Evolutionary conservation across 768 basidiomycete genomes (phyloP).

Genomic region (Hypsizygus marmoreus): DNA sequence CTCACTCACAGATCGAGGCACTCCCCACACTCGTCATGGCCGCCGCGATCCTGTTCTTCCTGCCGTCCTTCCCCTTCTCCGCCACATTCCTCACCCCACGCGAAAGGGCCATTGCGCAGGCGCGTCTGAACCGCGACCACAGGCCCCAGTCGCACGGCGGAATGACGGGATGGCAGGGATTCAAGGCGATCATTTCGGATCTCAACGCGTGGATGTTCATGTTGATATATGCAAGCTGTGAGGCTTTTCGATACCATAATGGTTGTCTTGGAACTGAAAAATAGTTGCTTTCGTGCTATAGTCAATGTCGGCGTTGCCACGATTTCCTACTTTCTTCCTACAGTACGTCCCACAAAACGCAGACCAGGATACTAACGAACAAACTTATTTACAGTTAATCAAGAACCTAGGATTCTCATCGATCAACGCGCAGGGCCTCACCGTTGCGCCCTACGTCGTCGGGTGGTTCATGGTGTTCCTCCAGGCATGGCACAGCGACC

Average conservation of each 20-base stretch:
- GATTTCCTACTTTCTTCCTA: conserved; percentile 57
- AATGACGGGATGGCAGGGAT: conserved; percentile 56
- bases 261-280: no score
- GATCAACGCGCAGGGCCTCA: conserved; percentile 58
- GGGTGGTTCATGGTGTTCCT: conserved; percentile 59
- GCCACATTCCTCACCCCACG: conserved; percentile 53
- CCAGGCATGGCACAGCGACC: conserved; percentile 58
- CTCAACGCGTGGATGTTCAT: conserved; percentile 55
- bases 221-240: conserved; percentile 54
- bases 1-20: conserved; percentile 46
- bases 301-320: conserved; percentile 62
- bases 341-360: conserved; percentile 29
- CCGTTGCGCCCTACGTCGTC: conserved; percentile 56
- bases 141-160: conserved; percentile 60
- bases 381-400: conserved; percentile 44
- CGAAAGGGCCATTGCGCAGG: conserved; percentile 57
- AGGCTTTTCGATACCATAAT: conserved; percentile 15
- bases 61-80: conserved; percentile 58
- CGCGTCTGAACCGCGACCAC: conserved; percentile 56
- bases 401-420: conserved; percentile 56
- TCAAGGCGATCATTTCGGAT: conserved; percentile 53
- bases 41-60: conserved; percentile 44
- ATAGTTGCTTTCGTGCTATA: conserved; percentile 20
- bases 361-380: background rate
- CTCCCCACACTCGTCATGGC: conserved; percentile 60